Evolutionary conservation across 164 flowering plant genomes (phyloP).

Genomic region (Magnolia kwangsiensis): DNA sequence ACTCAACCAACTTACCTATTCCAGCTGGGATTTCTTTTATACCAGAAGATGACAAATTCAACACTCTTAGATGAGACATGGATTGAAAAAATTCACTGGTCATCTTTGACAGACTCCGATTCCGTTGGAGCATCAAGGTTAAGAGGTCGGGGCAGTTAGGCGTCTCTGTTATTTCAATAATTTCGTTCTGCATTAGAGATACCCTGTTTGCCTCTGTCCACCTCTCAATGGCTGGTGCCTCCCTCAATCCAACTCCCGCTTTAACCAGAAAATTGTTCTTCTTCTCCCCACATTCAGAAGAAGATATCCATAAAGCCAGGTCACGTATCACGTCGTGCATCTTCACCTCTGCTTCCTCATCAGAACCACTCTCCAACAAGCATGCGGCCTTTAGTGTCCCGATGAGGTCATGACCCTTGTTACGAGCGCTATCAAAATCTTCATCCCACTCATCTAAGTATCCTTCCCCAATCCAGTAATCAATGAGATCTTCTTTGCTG

Average conservation of each 20-base stretch:
- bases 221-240: not conserved
- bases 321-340: conserved; percentile 16
- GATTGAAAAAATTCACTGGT: conserved; percentile 4
- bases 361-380: conserved; percentile 11
- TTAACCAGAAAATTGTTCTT: conserved; percentile 6
- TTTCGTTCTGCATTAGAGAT: conserved; percentile 9
- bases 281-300: conserved; percentile 2
- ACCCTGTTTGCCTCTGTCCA: conserved; percentile 16
- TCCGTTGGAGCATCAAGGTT: conserved; percentile 15
- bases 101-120: not conserved
- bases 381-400: conserved; percentile 12
- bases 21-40: conserved; percentile 9
- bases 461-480: conserved; percentile 15
- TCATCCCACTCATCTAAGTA: conserved; percentile 8
- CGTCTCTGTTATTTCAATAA: not conserved
- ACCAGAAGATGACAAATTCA: conserved; percentile 13
- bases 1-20: not conserved
- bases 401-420: conserved; percentile 8
- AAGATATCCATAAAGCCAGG: conserved; percentile 16
- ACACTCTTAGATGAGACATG: conserved; percentile 15
- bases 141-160: conserved; percentile 18
- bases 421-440: not conserved
- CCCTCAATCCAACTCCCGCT: not conserved
- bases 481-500: conserved; percentile 3
- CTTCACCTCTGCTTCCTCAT: conserved; percentile 8